phyloP scores from a whole-genome alignment of 2,329 filamentous ascomycete genomes.

The Fusarium sp. region DNA sequence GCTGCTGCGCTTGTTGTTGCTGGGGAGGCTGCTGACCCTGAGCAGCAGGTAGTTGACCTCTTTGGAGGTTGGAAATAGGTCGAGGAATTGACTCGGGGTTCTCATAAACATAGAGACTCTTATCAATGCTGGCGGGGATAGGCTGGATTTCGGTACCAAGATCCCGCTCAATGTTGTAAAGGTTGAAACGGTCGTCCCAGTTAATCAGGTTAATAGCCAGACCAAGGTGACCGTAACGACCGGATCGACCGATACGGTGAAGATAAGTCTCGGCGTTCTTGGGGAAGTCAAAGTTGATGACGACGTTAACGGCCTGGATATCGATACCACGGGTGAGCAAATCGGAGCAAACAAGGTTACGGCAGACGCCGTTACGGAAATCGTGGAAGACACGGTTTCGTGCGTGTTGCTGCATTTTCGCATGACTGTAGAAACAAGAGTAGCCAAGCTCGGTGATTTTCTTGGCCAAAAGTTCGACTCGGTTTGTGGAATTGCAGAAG shows the following conservation, averaged over 20 bases:
- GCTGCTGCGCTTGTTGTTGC: slow-evolving; percentile 50
- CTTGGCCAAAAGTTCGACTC: slow-evolving; percentile 96
- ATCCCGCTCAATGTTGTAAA: slow-evolving; percentile 98
- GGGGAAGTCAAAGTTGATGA: slow-evolving; percentile 99
- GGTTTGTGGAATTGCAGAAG: slow-evolving; percentile 99
- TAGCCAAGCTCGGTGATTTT: slow-evolving; percentile 99
- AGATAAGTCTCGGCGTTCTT: slow-evolving; percentile 99
- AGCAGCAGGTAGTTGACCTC: slow-evolving; percentile 45
- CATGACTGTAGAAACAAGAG: slow-evolving; percentile 99
- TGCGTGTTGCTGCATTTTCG: slow-evolving; percentile 96
- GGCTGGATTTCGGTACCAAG: slow-evolving; percentile 96
- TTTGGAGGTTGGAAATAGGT: slow-evolving; percentile 69
- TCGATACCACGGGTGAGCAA: slow-evolving; percentile 98
- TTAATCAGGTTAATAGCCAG: slow-evolving; percentile 99
- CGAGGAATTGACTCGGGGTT: slow-evolving; percentile 94
- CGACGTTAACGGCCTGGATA: slow-evolving; percentile 98
- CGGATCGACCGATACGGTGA: slow-evolving; percentile 97
- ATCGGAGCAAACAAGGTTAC: slow-evolving; percentile 98
- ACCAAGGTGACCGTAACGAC: slow-evolving; percentile 95
- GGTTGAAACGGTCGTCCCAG: slow-evolving; percentile 98
- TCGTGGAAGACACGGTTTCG: slow-evolving; percentile 99
- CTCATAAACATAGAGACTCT: slow-evolving; percentile 98
- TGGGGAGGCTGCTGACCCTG: slow-evolving; percentile 49
- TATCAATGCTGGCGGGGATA: slow-evolving; percentile 95
- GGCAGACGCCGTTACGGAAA: slow-evolving; percentile 97